Conservation (phyloP, 2,329 filamentous ascomycete species). For the Penicillium sp. region DNA sequence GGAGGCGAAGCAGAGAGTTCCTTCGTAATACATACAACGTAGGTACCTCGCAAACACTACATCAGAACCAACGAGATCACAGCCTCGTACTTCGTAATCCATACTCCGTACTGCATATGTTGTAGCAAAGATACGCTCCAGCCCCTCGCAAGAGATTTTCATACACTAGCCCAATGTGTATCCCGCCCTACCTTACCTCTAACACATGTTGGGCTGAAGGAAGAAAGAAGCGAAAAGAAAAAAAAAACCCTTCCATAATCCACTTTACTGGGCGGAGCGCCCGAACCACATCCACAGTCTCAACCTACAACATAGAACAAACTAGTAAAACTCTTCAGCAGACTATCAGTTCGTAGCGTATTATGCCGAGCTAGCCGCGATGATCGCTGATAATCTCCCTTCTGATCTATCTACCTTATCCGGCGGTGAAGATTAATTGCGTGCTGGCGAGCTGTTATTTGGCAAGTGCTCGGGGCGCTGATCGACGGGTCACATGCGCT, state of each 20-base stretch:
- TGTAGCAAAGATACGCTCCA: not conserved
- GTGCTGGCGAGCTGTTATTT: constrained; percentile 1
- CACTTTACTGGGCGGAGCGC: not conserved
- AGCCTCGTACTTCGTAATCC: too few species aligned
- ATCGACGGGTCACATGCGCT: constrained; percentile 25
- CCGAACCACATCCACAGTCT: not conserved
- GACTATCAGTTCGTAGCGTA: constrained; percentile 10
- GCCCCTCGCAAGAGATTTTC: constrained; percentile 5
- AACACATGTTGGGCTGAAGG: not conserved
- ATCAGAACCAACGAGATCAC: too few species aligned
- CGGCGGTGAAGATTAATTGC: constrained; percentile 21
- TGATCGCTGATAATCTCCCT: constrained; percentile 18
- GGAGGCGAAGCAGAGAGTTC: too few species aligned
- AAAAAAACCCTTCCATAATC: not conserved
- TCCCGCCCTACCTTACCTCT: constrained; percentile 3
- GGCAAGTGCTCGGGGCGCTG: constrained; percentile 3
- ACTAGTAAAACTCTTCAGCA: constrained; percentile 6
- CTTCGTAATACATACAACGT: too few species aligned
- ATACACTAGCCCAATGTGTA: constrained; percentile 1
- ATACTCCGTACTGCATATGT: not conserved
- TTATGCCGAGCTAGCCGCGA: constrained; percentile 27
- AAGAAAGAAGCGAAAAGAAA: constrained; percentile 6
- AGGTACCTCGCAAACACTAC: too few species aligned
- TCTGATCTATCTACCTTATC: constrained; percentile 17
- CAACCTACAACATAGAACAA: too few species aligned